Evolutionary conservation across 805 yeast species (phyloP).

Genomic region (Hanseniaspora mollemarum): DNA sequence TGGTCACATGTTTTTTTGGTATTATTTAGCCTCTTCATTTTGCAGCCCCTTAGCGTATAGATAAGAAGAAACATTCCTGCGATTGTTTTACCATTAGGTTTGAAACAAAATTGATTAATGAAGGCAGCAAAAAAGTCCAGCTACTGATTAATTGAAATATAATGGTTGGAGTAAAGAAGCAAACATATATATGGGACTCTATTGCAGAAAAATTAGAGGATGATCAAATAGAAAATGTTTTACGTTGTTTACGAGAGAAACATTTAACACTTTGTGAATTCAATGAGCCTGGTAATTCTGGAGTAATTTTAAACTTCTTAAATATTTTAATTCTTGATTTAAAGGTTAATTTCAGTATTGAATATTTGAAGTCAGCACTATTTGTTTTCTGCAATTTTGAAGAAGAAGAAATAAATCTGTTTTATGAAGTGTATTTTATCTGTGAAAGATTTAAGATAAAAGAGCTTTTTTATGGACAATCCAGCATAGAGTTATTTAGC

Average conservation of each 20-base stretch:
- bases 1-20: too few relatives aligned
- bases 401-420: background rate
- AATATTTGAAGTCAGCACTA: background rate
- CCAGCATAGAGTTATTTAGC: background rate
- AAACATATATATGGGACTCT: background rate
- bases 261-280: background rate
- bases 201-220: background rate
- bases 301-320: background rate
- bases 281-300: background rate
- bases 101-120: too few relatives aligned
- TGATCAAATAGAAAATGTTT: background rate
- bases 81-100: too few relatives aligned
- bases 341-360: background rate
- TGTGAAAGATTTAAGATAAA: background rate
- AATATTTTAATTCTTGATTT: background rate
- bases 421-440: background rate
- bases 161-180: background rate
- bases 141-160: too few relatives aligned
- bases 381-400: background rate
- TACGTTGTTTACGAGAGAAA: background rate
- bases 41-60: background rate
- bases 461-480: background rate
- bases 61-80: too few relatives aligned
- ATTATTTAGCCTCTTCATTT: too few relatives aligned
- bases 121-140: too few relatives aligned